phyloP scores from a whole-genome alignment of 1,284 basidiomycete species.

The Leccinum griseonigrum region DNA sequence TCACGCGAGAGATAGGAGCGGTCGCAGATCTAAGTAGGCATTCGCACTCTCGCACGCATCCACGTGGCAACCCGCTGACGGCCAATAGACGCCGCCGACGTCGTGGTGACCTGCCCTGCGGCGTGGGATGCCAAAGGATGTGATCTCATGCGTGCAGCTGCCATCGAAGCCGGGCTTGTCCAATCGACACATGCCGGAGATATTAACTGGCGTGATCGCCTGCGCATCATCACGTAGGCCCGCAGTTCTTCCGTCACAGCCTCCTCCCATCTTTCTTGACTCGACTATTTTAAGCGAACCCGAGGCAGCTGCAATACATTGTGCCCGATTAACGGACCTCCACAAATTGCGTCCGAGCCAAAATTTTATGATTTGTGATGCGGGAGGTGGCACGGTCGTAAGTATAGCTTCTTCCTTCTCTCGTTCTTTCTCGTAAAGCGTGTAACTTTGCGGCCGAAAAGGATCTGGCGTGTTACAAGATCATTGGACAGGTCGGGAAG shows the following conservation, averaged over 20 bases:
- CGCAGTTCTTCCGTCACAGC: conserved; percentile 3
- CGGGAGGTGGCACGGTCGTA: conserved; percentile 77
- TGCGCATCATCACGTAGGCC: conserved; percentile 71
- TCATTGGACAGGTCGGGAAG: conserved; percentile 71
- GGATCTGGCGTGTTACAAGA: conserved; percentile 75
- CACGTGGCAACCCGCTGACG: background rate
- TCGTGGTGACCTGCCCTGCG: conserved; percentile 80
- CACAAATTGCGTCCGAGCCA: conserved; percentile 75
- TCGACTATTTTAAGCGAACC: conserved; percentile 51
- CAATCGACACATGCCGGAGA: conserved; percentile 71
- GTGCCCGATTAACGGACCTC: conserved; percentile 71
- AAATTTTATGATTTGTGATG: conserved; percentile 79
- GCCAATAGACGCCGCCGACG: conserved; percentile 65
- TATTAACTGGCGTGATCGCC: conserved; percentile 67
- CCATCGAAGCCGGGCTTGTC: conserved; percentile 74
- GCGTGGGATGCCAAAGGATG: conserved; percentile 83
- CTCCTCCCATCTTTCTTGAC: conserved; percentile 3
- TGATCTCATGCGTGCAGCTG: conserved; percentile 78
- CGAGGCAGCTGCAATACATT: conserved; percentile 83
- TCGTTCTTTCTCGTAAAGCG: background rate
- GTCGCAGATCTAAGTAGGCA: conserved; percentile 75
- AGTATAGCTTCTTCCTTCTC: conserved; percentile 22
- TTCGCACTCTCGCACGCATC: background rate
- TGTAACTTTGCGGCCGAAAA: conserved; percentile 26
- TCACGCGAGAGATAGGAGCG: conserved; percentile 77